Evolutionary conservation across 805 yeast species (phyloP).

Genomic region (Metschnikowia arizonensis): DNA sequence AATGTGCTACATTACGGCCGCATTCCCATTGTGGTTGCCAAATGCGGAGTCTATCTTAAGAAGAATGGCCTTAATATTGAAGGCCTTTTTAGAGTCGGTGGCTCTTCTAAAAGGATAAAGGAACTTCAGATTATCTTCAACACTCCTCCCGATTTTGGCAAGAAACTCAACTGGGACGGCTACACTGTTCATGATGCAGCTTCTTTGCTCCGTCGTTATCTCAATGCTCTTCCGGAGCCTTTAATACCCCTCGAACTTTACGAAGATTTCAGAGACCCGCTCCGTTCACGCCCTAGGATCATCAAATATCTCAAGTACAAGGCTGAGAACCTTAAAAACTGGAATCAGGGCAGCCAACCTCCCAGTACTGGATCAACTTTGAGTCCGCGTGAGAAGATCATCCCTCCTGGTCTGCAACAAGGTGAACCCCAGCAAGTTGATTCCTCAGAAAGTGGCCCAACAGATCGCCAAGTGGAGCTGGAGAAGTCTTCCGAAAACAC

Average conservation of each 20-base stretch:
- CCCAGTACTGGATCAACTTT: not conserved
- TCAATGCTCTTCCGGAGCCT: slow-evolving; percentile 89
- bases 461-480: not conserved
- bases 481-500: not conserved
- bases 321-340: slow-evolving; percentile 38
- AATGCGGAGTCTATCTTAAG: slow-evolving; percentile 85
- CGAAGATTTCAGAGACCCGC: slow-evolving; percentile 73
- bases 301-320: slow-evolving; percentile 61
- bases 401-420: slow-evolving; percentile 5
- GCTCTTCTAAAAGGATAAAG: slow-evolving; percentile 82
- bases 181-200: slow-evolving; percentile 97
- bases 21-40: slow-evolving; percentile 92
- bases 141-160: slow-evolving; percentile 85
- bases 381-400: not conserved
- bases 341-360: not conserved
- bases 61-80: slow-evolving; percentile 72
- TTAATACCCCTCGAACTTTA: slow-evolving; percentile 75
- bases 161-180: slow-evolving; percentile 85
- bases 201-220: slow-evolving; percentile 75
- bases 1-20: slow-evolving; percentile 76
- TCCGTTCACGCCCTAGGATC: slow-evolving; percentile 59
- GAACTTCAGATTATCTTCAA: slow-evolving; percentile 82
- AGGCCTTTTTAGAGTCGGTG: slow-evolving; percentile 92
- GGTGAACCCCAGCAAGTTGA: not conserved
- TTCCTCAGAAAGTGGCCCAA: not conserved